These are phyloP conservation scores for Acacia concinna DNA, from an alignment of 331 rosid species.

Conservation along the genomic window DNA sequence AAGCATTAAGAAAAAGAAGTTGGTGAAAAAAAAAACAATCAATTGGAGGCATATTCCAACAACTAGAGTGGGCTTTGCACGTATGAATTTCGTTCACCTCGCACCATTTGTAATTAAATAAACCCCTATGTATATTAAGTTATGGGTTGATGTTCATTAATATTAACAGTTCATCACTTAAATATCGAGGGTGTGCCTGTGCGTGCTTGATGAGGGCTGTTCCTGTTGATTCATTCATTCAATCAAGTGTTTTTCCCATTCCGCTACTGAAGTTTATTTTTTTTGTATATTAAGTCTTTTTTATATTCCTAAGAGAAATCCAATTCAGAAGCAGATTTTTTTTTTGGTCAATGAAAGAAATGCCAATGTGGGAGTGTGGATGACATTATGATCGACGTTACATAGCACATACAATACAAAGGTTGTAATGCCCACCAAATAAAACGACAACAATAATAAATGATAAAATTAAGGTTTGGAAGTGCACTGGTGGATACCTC, in stretches of 20 bases:
- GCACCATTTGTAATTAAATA: neutral
- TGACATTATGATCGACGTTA: neutral
- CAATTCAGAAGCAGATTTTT: neutral
- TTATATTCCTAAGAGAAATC: too few species aligned
- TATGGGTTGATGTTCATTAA: neutral
- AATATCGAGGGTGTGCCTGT: neutral
- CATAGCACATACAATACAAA: neutral
- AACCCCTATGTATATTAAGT: neutral
- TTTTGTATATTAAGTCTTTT: neutral
- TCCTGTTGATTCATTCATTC: neutral
- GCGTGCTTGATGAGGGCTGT: neutral
- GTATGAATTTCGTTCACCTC: neutral
- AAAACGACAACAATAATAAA: neutral
- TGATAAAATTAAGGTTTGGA: neutral
- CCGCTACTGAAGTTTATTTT: neutral
- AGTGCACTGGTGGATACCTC: neutral
- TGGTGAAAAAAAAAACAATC: neutral
- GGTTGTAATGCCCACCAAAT: neutral
- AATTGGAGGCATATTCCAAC: neutral
- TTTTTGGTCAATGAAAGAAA: neutral
- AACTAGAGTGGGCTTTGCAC: neutral
- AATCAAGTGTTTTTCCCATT: neutral
- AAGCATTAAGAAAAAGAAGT: neutral
- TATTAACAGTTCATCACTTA: neutral
- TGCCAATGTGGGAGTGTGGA: neutral